A percentile compares a stretch with the other conserved stretches of the same genome.
Conservation (phyloP, 257 asterid species). For the Penstemon barbatus region DNA sequence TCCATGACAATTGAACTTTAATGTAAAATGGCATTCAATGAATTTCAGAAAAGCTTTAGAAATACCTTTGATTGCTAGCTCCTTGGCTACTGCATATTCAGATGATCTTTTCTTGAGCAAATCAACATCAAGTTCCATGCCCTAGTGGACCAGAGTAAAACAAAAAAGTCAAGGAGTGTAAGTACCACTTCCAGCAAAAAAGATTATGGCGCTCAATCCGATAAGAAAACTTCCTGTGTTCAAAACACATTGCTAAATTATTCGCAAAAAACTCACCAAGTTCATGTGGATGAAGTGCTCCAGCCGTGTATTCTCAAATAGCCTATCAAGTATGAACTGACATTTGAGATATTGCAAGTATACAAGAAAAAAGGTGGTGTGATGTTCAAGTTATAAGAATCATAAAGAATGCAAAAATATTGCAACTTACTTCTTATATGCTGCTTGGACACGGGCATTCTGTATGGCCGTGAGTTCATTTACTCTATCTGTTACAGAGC, state of each 20-base stretch:
- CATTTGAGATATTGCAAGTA: slow-evolving; percentile 27
- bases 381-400: slow-evolving; percentile 5
- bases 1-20: background rate
- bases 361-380: background rate
- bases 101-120: slow-evolving; percentile 61
- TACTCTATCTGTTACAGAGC: slow-evolving; percentile 63
- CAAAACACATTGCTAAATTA: too few relatives aligned
- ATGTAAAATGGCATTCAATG: too few relatives aligned
- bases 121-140: slow-evolving; percentile 74
- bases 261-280: slow-evolving; percentile 52
- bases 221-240: too few relatives aligned
- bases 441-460: slow-evolving; percentile 63
- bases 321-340: slow-evolving; percentile 14
- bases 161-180: background rate
- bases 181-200: slow-evolving; percentile 7
- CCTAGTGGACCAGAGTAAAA: slow-evolving; percentile 37
- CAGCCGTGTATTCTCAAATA: slow-evolving; percentile 12
- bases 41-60: too few relatives aligned
- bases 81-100: slow-evolving; percentile 83
- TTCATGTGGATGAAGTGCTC: slow-evolving; percentile 68
- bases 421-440: slow-evolving; percentile 54
- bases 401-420: slow-evolving; percentile 12
- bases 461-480: slow-evolving; percentile 64
- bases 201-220: background rate
- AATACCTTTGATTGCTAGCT: slow-evolving; percentile 70